Base-by-base conservation (phyloP, 768 basidiomycete genomes). In the Lactarius akahatsu region DNA sequence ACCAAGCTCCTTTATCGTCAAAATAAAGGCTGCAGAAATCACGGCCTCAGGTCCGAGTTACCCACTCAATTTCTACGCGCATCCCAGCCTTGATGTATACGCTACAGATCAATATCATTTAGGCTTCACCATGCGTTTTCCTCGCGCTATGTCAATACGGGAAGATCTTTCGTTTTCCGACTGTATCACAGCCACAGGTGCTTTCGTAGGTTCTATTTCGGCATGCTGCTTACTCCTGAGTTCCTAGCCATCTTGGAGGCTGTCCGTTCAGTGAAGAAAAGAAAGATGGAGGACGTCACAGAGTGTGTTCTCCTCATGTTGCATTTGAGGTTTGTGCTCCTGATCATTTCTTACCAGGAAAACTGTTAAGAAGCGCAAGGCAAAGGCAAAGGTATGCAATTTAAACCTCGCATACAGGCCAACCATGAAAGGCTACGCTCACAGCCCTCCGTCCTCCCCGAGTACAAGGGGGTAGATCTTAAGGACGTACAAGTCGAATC, bases 1-100 rank as follows among this genome's bases (percentile, higher is more conserved):
- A 43, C n/a, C 57, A 16, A 97, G 96, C 71, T 97, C 96, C 0
- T 98, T 99, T 76, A 90, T 98, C 41, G 66, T 98, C 70, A 91
- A 91, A 71, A 85, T 98, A 63, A 98, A 98, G 77, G 96, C 93
- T 0, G 92, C 96, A 0, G 95, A 98, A 74, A 92, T 98, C 61
- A 87, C 87, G 2, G 78, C 82, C 11, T 83, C 92, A 54, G 90
- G 94, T 89, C 65, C 47, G 74, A 64, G 28, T 40, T 54, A n/a
- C 36, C 26, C 16, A 63, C 38, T 10, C 26, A 28, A 50, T 28
- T n/a, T 43, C 36, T 26, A n/a, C 30, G 32, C 23, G 20, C 13
- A 5, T 30, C 11, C 32, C 20, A 34, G 23, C 23, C 34, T 65
- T 66, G 9, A 66, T 59, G 45, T 52, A 54, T 57, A 60, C 55